phyloP scores from a whole-genome alignment of 306 rosid genomes.

The Herpetospermum pedunculosum region DNA sequence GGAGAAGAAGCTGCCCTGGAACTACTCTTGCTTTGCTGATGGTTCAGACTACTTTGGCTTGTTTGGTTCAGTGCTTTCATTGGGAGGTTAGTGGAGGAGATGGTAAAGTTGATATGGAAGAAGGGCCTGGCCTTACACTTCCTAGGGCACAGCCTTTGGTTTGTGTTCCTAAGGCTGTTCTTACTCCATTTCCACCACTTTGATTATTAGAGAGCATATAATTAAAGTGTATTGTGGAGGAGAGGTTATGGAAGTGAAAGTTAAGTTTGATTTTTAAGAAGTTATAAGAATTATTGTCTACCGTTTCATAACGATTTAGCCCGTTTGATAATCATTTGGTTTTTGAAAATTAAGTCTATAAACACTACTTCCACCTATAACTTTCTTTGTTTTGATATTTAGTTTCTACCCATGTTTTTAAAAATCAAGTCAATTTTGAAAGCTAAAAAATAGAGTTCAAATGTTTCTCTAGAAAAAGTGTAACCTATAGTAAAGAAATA shows the following conservation, averaged over 20 bases:
- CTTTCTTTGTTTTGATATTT: too few species aligned
- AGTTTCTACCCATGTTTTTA: too few species aligned
- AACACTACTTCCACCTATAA: too few species aligned
- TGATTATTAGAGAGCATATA: neutral
- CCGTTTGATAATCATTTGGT: too few species aligned
- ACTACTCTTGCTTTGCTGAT: constrained; percentile 59
- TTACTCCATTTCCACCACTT: constrained; percentile 27
- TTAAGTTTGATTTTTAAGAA: neutral
- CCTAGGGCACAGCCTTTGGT: constrained; percentile 44
- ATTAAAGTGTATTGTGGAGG: neutral
- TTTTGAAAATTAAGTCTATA: too few species aligned
- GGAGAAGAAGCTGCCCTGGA: constrained; percentile 84
- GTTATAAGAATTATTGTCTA: too few species aligned
- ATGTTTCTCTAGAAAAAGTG: too few species aligned
- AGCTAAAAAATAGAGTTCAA: too few species aligned
- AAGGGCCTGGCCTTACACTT: constrained; percentile 50
- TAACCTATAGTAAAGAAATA: too few species aligned
- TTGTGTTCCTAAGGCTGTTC: constrained; percentile 29
- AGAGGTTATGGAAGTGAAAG: neutral
- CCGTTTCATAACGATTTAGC: too few species aligned
- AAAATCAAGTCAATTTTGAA: too few species aligned
- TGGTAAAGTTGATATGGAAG: constrained; percentile 39
- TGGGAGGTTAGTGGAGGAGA: constrained; percentile 34
- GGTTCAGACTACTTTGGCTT: constrained; percentile 44
- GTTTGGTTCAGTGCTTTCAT: constrained; percentile 72